A percentile compares a stretch with the other conserved stretches of the same genome.
These are phyloP conservation scores for Xylariaceae sp. DNA, from an alignment of 2,329 filamentous ascomycete genomes.

Conservation along the genomic window DNA sequence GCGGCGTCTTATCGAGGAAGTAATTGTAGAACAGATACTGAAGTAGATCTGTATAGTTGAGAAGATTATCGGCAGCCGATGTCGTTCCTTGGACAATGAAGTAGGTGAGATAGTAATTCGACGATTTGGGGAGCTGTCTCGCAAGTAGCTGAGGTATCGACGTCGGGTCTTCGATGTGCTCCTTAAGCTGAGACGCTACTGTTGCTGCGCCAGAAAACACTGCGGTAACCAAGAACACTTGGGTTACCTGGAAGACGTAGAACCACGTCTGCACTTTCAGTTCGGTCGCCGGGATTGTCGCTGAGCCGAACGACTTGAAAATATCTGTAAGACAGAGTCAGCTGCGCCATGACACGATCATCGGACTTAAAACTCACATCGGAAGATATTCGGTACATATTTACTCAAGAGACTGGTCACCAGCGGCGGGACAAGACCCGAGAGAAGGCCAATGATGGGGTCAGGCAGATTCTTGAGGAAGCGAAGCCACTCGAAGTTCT, in stretches of 20 bases:
- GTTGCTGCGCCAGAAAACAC: conserved; percentile 60
- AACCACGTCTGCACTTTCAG: conserved; percentile 76
- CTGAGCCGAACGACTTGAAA: conserved; percentile 68
- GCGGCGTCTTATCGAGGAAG: conserved; percentile 67
- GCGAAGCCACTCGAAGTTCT: conserved; percentile 62
- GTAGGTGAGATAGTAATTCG: conserved; percentile 77
- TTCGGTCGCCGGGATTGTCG: conserved; percentile 70
- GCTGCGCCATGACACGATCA: neutral
- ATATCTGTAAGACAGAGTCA: conserved; percentile 45
- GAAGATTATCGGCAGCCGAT: conserved; percentile 63
- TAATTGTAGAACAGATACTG: conserved; percentile 61
- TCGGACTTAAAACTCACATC: conserved; percentile 49
- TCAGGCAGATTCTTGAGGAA: conserved; percentile 73
- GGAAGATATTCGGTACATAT: conserved; percentile 72
- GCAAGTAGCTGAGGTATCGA: conserved; percentile 53
- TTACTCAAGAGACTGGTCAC: conserved; percentile 80
- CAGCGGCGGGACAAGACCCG: conserved; percentile 77
- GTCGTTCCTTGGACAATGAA: conserved; percentile 73
- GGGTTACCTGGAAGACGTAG: conserved; percentile 75
- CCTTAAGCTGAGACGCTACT: conserved; percentile 25
- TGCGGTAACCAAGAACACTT: conserved; percentile 78
- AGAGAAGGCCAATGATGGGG: conserved; percentile 72
- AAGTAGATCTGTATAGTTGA: conserved; percentile 61
- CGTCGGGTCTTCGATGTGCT: conserved; percentile 26
- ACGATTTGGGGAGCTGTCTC: conserved; percentile 62